Base-by-base conservation (phyloP, 371 early-diverging fungal genomes). In the Apophysomyces variabilis region DNA sequence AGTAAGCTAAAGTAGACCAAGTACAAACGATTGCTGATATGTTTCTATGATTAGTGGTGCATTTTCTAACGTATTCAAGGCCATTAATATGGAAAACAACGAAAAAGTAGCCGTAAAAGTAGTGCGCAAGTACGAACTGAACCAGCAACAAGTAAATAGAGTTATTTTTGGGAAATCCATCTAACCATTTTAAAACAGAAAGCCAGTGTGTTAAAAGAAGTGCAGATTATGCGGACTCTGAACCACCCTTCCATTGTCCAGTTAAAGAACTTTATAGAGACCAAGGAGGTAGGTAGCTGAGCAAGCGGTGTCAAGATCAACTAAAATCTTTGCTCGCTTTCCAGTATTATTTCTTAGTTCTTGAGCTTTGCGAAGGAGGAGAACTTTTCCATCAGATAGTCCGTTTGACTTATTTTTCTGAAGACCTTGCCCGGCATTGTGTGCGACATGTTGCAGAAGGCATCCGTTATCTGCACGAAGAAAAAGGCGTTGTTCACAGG, bases 401-500 rank as follows among this genome's bases (percentile, higher is more conserved):
- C 39, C 83, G 88, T 62, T 74, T 92, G 47, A 93, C 93, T 13
- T 93, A 90, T 70, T 87, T 95, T 50, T 89, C 90, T 54, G 94
- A 94, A 74, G 83, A 86, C 11, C 68, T 92, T 60, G 80, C 92
- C 4, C 89, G 94, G 9, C 92, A 93, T 69, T 90, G 95, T 60
- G 92, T 95, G 65, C 80, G 83, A 39, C 97, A 98, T 76, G 92
- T 99, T 9, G 92, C 97, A 3, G 84, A 89, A 44, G 97, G 94
- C 1, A 85, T 99, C 16, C 82, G 89, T 43, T 95, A 96, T 68
- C 82, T 97, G 57, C 99, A 99, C 72, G 87, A 88, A 38, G 92
- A 93, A 65, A 84, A 85, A 64, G 94, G 94, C 60, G 89, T 97
- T 38, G 93, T 95, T 7, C 98, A 97, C 73, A 88, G 97, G 78